Percentiles rank a stretch among this genome's conserved stretches.
phyloP scores from a whole-genome alignment of 148 eudicot genomes.

The Silene conica region DNA sequence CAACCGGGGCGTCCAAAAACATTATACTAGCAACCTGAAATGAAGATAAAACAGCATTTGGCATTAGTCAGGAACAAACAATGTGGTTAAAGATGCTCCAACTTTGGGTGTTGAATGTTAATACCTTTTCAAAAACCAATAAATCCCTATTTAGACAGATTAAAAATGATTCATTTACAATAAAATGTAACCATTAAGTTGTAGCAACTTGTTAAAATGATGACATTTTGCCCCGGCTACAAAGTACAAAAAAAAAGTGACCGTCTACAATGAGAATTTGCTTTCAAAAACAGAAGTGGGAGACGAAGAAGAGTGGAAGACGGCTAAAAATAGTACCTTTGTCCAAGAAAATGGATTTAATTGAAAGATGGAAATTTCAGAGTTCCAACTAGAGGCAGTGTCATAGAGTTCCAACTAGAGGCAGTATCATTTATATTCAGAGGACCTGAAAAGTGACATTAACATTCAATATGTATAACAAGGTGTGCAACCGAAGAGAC shows the following conservation, averaged over 20 bases:
- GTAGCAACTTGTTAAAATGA: too few relatives aligned
- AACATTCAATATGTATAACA: background rate
- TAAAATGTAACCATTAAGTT: too few relatives aligned
- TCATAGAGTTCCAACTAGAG: too few relatives aligned
- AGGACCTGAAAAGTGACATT: conserved; percentile 37
- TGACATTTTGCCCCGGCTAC: too few relatives aligned
- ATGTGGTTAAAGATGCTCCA: background rate
- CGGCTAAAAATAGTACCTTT: conserved; percentile 14
- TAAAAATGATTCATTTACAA: too few relatives aligned
- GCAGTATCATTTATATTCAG: conserved; percentile 27
- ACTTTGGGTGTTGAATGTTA: too few relatives aligned
- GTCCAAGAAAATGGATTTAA: conserved; percentile 36
- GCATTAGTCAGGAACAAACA: background rate
- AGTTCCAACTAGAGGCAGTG: too few relatives aligned
- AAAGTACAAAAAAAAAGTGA: too few relatives aligned
- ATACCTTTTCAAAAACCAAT: too few relatives aligned
- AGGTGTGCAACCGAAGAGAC: too few relatives aligned
- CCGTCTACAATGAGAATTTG: too few relatives aligned
- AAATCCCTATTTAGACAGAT: too few relatives aligned
- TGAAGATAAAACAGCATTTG: background rate
- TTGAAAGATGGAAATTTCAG: conserved; percentile 23
- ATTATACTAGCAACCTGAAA: conserved; percentile 58
- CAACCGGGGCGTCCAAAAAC: conserved; percentile 60
- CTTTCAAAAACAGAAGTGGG: background rate
- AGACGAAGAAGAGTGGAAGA: background rate